These are phyloP conservation scores for Saccharum hybrid DNA, from an alignment of 202 grass and related monocot genomes.

Conservation along the genomic window DNA sequence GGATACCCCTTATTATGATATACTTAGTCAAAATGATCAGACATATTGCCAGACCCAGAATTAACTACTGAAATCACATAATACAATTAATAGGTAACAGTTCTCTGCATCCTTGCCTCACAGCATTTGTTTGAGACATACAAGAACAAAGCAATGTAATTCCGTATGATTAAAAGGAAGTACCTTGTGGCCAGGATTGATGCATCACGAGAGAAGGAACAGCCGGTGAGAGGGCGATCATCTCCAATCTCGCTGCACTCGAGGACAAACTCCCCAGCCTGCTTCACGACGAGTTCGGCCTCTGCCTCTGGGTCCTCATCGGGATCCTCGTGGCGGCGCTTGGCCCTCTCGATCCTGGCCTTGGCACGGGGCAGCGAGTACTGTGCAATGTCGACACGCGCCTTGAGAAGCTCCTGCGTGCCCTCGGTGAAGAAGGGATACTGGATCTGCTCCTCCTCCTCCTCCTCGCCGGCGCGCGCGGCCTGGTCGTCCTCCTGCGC, in stretches of 20 bases:
- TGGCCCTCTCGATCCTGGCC: conserved; percentile 78
- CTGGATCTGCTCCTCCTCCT: conserved; percentile 60
- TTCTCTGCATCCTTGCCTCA: neutral
- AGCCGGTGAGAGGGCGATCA: conserved; percentile 79
- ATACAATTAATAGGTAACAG: neutral
- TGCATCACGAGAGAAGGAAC: conserved; percentile 78
- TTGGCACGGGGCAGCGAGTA: conserved; percentile 76
- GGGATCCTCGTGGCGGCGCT: conserved; percentile 68
- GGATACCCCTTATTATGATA: neutral
- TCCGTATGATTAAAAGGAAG: neutral
- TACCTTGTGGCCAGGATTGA: conserved; percentile 89
- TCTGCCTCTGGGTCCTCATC: conserved; percentile 88
- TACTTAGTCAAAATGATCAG: neutral
- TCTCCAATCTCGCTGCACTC: conserved; percentile 96
- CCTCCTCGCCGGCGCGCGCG: conserved; percentile 41
- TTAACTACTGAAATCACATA: neutral
- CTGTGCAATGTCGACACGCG: conserved; percentile 61
- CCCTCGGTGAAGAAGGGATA: conserved; percentile 96
- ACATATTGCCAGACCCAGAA: neutral
- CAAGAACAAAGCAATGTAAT: conserved; percentile 5
- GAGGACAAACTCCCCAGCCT: conserved; percentile 68
- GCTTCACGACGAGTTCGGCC: conserved; percentile 69
- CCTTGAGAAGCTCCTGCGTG: conserved; percentile 67
- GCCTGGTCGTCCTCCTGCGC: conserved; percentile 79
- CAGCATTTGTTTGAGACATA: neutral